These are phyloP conservation scores for Pseudogymnoascus sp. DNA, from an alignment of 2,329 filamentous ascomycete species.

Conservation along the genomic window DNA sequence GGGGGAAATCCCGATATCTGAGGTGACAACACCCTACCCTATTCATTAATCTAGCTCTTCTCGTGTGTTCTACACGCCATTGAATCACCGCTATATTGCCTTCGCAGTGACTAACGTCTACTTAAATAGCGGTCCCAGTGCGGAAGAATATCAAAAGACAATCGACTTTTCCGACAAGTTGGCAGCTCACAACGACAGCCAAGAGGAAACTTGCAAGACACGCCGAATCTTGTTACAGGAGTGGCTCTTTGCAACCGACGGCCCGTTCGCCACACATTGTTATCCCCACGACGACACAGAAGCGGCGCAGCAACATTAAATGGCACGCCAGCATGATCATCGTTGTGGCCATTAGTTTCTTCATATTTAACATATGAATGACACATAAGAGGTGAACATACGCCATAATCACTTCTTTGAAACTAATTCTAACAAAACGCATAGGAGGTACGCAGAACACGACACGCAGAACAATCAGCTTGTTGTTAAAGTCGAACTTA, in stretches of 20 bases:
- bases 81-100: background rate
- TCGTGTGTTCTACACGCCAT: background rate
- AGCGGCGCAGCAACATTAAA: background rate
- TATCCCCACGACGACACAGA: background rate
- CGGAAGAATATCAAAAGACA: background rate
- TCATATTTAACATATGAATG: background rate
- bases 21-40: background rate
- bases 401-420: too few relatives aligned
- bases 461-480: too few relatives aligned
- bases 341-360: background rate
- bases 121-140: background rate
- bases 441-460: too few relatives aligned
- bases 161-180: background rate
- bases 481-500: too few relatives aligned
- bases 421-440: too few relatives aligned
- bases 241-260: background rate
- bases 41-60: background rate
- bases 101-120: background rate
- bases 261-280: background rate
- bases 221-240: background rate
- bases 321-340: background rate
- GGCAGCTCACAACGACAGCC: background rate
- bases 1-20: background rate
- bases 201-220: background rate
- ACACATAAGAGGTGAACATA: too few relatives aligned